Percentiles rank a stretch among this genome's conserved stretches.
These are phyloP conservation scores for Taphrina deformans DNA, from an alignment of 1,139 yeast species.

Conservation along the genomic window DNA sequence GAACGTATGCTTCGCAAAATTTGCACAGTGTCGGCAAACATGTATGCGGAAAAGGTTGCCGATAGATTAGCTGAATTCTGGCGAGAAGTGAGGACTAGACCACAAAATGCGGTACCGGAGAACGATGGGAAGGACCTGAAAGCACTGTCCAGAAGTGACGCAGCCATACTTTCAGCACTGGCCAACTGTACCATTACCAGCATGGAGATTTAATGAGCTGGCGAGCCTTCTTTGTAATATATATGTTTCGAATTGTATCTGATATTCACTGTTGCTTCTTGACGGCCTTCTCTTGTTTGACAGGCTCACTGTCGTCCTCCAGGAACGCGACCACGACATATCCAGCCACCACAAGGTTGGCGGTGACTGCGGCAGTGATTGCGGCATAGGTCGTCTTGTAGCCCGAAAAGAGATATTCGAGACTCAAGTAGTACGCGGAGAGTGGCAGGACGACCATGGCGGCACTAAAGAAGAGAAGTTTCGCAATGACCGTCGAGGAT, in stretches of 20 bases:
- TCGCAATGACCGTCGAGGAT: conserved; percentile 17
- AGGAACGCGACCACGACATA: conserved; percentile 83
- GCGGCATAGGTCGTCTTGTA: conserved; percentile 49
- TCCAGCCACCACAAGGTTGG: conserved; percentile 82
- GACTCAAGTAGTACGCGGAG: conserved; percentile 61
- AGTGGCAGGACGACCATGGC: conserved; percentile 86
- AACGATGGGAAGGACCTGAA: not conserved
- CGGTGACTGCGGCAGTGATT: conserved; percentile 83
- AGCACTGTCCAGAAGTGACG: not conserved
- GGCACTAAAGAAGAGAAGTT: conserved; percentile 61
- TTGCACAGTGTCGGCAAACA: not conserved
- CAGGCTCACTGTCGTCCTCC: conserved; percentile 53
- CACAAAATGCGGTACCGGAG: not conserved
- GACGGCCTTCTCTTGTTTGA: not conserved
- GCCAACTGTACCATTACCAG: not conserved
- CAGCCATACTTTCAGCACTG: not conserved
- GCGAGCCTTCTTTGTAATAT: not conserved
- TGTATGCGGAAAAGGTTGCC: not conserved
- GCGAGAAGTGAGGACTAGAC: conserved; percentile 23
- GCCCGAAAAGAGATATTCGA: conserved; percentile 47
- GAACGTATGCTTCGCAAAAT: not conserved
- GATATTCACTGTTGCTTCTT: conserved; percentile 3
- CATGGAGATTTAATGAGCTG: not conserved
- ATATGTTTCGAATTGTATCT: not conserved
- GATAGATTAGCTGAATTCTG: not conserved